Conservation (phyloP, 225 moss, liverwort and hornwort genomes). For the Lunularia cruciata region DNA sequence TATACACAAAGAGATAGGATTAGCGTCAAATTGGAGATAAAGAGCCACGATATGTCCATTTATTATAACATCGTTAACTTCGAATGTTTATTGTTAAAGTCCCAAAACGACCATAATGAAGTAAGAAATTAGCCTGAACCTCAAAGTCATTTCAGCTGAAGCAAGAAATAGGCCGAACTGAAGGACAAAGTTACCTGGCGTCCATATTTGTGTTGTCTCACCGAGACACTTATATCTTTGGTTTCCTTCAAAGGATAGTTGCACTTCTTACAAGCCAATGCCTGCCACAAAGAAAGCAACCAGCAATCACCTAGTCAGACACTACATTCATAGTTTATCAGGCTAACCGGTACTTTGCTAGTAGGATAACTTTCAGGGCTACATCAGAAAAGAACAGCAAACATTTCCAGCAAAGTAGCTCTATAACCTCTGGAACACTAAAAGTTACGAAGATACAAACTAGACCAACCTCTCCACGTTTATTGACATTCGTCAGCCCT, state of each 20-base stretch:
- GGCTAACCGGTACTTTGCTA: no score
- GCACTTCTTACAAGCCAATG: slow-evolving; percentile 91
- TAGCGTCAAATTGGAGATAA: not conserved
- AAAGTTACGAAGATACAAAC: no score
- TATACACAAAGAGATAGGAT: not conserved
- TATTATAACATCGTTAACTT: no score
- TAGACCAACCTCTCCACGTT: slow-evolving; percentile 79
- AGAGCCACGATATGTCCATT: no score
- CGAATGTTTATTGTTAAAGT: no score
- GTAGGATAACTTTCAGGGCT: no score
- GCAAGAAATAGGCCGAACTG: not conserved
- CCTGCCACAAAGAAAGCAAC: slow-evolving; percentile 40
- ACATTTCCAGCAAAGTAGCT: no score
- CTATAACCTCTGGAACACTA: no score
- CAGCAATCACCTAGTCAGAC: not conserved
- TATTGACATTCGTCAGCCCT: slow-evolving; percentile 81
- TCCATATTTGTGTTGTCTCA: slow-evolving; percentile 94
- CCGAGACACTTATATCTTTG: slow-evolving; percentile 92
- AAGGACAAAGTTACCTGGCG: slow-evolving; percentile 61
- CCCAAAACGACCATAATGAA: no score
- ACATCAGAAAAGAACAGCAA: no score
- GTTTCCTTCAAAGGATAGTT: slow-evolving; percentile 93
- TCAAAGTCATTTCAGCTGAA: not conserved
- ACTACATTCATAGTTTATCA: no score
- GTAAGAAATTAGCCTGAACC: no score